These are phyloP conservation scores for Saprolegnia parasitica DNA, from an alignment of 352 stramenopile genomes.

Conservation along the genomic window DNA sequence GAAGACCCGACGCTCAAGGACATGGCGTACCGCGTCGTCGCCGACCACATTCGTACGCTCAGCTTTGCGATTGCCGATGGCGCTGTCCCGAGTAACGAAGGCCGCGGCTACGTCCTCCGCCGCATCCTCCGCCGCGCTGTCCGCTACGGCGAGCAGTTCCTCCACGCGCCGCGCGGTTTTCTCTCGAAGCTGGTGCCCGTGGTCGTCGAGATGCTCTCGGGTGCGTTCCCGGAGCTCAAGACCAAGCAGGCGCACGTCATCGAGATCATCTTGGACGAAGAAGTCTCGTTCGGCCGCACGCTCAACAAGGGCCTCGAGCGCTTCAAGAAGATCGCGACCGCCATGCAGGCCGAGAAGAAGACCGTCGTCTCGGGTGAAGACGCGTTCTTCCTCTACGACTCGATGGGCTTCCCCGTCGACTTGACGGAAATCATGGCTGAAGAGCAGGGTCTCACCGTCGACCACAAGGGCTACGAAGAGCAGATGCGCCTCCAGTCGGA, in stretches of 20 bases:
- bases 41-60: conserved; percentile 97
- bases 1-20: conserved; percentile 88
- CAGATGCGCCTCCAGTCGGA: conserved; percentile 87
- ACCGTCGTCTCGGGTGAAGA: conserved; percentile 90
- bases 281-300: conserved; percentile 92
- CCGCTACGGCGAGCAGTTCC: conserved; percentile 97
- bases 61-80: conserved; percentile 98
- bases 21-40: conserved; percentile 93
- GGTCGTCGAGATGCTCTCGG: conserved; percentile 91
- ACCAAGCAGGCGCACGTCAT: conserved; percentile 86
- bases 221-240: conserved; percentile 94
- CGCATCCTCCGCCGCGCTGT: conserved; percentile 97
- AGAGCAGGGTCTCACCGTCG: conserved; percentile 91
- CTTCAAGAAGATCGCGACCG: conserved; percentile 84
- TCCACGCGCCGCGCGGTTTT: conserved; percentile 94
- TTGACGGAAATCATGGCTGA: conserved; percentile 98
- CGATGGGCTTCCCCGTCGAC: conserved; percentile 98
- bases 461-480: conserved; percentile 91
- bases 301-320: conserved; percentile 92
- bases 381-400: conserved; percentile 99
- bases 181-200: conserved; percentile 92
- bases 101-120: conserved; percentile 97
- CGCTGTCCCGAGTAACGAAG: conserved; percentile 95
- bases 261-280: conserved; percentile 96
- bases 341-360: conserved; percentile 53